phyloP scores from a whole-genome alignment of 768 basidiomycete species.

The Cytidiella melzeri region DNA sequence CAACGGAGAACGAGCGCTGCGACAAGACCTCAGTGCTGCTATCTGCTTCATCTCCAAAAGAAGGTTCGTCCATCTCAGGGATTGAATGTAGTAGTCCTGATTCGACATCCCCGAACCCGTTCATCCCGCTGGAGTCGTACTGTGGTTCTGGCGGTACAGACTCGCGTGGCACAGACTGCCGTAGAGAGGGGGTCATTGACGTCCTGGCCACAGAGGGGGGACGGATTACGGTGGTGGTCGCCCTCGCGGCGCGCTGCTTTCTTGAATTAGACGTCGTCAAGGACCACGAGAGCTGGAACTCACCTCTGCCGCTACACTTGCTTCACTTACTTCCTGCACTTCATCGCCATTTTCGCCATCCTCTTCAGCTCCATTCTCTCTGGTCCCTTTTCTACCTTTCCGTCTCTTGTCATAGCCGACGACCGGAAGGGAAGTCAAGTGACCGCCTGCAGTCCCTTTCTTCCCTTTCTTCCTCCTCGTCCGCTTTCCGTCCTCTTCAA shows the following conservation, averaged over 20 bases:
- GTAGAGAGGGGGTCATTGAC: conserved; percentile 31
- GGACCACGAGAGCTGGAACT: conserved; percentile 13
- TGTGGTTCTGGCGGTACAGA: conserved; percentile 39
- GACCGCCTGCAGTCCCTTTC: conserved; percentile 44
- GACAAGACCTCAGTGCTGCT: conserved; percentile 25
- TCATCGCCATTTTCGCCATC: conserved; percentile 38
- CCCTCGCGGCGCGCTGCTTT: conserved; percentile 11
- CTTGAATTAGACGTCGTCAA: conserved; percentile 14
- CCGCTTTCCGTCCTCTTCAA: conserved; percentile 43
- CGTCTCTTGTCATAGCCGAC: conserved; percentile 62
- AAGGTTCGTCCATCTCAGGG: conserved; percentile 55
- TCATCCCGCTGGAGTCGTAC: conserved; percentile 22
- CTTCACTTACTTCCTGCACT: conserved; percentile 33
- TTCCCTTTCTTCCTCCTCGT: conserved; percentile 46
- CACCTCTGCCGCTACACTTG: conserved; percentile 34
- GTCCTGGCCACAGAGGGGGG: conserved; percentile 20
- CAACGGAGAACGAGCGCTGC: conserved; percentile 36
- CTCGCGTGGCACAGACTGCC: conserved; percentile 24
- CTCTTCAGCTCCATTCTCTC: conserved; percentile 31
- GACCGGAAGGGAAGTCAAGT: conserved; percentile 61
- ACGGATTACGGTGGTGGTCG: conserved; percentile 18
- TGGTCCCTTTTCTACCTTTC: conserved; percentile 39
- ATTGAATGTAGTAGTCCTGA: conserved; percentile 52
- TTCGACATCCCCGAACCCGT: conserved; percentile 35
- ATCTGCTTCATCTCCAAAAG: conserved; percentile 5